Base-by-base conservation (phyloP, 208 protist species). In the Acanthamoeba rhysodes region DNA sequence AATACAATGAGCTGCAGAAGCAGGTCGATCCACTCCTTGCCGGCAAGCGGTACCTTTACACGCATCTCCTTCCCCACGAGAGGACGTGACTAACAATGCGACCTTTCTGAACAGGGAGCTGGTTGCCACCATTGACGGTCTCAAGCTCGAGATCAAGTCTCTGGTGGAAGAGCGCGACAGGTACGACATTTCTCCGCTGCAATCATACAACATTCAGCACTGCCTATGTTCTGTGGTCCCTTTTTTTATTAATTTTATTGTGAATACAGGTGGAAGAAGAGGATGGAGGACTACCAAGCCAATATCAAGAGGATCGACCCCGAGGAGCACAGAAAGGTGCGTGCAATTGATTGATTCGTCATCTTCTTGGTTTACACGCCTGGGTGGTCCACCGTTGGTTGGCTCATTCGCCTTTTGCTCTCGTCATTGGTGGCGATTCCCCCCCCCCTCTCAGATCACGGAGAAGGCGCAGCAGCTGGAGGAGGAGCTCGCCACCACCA, bases 251-350 rank as follows among this genome's bases (percentile, higher is more conserved):
- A 16, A 37, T 41, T 41, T 41, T 41, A 41, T 41, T 41, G 37
- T 1, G 37, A 41, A 4, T 41, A 41, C 5, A 48, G 78, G 24
- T 87, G 37, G 78, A 48, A 87, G 48, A 48, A 87, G 78, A 22
- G 37, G 45, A 87, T 87, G 78, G 78, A 87, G 37, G 45, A 59
- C 29, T 87, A 87, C 29, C 78, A 76, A 29, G 68, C 68, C 68
- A 76, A 76, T 29, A 76, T 76, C 68, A 76, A 87, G 29, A 16
- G 45, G 20, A 59, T 87, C 16, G 78, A 87, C 78, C 78, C 78
- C 12, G 78, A 87, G 34, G 48, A 87, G 45, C 78, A 87, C 78
- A 20, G 45, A 10, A 87, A 78, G 70, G 57, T 62, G 57, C 57
- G 12, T 62, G 57, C 12, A 14, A 62, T 62, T 6, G 57, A 62